Conservation (phyloP, 345 rosid genomes). For the Heritiera fomes region DNA sequence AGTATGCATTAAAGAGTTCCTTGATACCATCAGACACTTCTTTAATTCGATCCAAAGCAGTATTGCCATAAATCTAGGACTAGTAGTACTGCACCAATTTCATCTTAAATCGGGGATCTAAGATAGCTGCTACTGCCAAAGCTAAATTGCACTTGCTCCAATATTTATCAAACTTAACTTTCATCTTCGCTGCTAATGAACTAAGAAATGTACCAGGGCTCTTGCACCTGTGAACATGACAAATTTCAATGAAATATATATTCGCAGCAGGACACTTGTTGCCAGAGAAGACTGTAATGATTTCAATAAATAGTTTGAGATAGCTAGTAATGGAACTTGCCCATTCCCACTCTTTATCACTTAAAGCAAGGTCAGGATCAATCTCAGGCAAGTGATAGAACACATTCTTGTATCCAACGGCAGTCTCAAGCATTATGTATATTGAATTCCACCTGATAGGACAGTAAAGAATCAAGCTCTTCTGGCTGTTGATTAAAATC, state of each 20-base stretch:
- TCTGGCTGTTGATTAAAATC: constrained; percentile 57
- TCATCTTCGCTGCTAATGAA: constrained; percentile 73
- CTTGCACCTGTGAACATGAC: constrained; percentile 91
- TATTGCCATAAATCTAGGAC: constrained; percentile 90
- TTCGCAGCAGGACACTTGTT: constrained; percentile 76
- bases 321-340: constrained; percentile 55
- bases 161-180: constrained; percentile 71
- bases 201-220: constrained; percentile 62
- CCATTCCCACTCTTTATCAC: constrained; percentile 82
- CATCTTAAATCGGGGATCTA: constrained; percentile 95
- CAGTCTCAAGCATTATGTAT: constrained; percentile 74
- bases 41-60: constrained; percentile 78
- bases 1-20: constrained; percentile 80
- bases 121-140: constrained; percentile 81
- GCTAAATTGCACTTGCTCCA: constrained; percentile 93
- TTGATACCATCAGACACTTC: constrained; percentile 77
- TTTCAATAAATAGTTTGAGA: constrained; percentile 63
- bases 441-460: constrained; percentile 73
- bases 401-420: constrained; percentile 59
- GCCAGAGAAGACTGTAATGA: constrained; percentile 54
- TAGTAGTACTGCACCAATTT: constrained; percentile 92
- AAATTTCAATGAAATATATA: constrained; percentile 80
- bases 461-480: constrained; percentile 60
- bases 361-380: constrained; percentile 59
- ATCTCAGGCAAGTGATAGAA: constrained; percentile 66